Base-by-base conservation (phyloP, 352 stramenopile genomes). In the Phytophthora europaea region DNA sequence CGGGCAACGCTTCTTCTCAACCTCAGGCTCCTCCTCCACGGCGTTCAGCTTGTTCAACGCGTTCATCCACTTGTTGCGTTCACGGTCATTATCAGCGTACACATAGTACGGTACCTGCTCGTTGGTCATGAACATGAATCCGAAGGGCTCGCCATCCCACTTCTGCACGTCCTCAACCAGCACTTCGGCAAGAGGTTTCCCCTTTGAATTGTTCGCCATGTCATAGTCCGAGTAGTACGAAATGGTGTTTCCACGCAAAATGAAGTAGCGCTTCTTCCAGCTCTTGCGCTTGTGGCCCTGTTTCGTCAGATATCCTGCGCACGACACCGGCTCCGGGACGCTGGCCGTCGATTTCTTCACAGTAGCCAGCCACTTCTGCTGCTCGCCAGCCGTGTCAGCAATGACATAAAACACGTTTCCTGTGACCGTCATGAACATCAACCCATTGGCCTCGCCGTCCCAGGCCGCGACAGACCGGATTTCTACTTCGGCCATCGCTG, bases 261-360 rank as follows among this genome's bases (percentile, higher is more conserved):
- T 93, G 57, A 97, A 97, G 67, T 96, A 97, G 0, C 91, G 88
- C 65, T 96, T 97, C 71, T 96, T 97, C 91, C 91, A 97, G 69
- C 89, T 97, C 75, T 97, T 97, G 1, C 91, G 88, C 71, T 96
- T 97, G 74, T 97, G 91, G 26, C 91, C 91, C 78, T 97, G 91
- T 69, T 97, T 97, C 26, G 89, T 96, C 22, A 97, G 70, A 73
- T 95, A 97, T 38, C 91, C 91, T 8, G 89, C 89, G 68, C 90
- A 97, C 6, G 85, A 76, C 8, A 97, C 87, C 0, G 90, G 90
- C 58, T 94, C 87, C 0, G 88, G 90, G 8, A 94, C 71, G 28
- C 79, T 93, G 10, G 81, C 79, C 43, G 88, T 92, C 15, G 88
- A 91, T 40, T 86, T 85, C 62, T 84, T 91, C 6, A 94, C 82